phyloP scores from a whole-genome alignment of 176 grass and related monocot species.

The Eragrostis nindensis region DNA sequence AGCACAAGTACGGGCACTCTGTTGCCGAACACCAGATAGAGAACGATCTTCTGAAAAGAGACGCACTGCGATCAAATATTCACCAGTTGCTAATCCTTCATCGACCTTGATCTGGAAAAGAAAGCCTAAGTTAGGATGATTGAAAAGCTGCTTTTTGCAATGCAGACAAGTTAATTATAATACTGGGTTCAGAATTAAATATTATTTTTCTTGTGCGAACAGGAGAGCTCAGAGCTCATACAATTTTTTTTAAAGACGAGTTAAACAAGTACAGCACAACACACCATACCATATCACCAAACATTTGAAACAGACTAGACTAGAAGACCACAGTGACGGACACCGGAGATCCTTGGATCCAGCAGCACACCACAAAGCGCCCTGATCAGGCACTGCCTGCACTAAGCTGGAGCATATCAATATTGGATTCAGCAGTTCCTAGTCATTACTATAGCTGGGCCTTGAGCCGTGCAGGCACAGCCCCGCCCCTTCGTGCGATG shows the following conservation, averaged over 20 bases:
- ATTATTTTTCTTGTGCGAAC: neutral
- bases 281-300: neutral
- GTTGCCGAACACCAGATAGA: conserved; percentile 64
- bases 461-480: too few species aligned
- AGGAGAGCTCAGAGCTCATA: neutral
- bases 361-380: too few species aligned
- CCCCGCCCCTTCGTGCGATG: too few species aligned
- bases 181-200: conserved; percentile 9
- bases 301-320: neutral
- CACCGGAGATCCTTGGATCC: too few species aligned
- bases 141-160: neutral
- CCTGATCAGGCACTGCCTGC: too few species aligned
- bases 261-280: neutral
- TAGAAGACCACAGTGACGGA: neutral
- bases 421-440: neutral
- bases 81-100: conserved; percentile 58
- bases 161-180: conserved; percentile 9
- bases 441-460: too few species aligned
- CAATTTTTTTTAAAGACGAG: neutral
- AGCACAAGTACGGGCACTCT: conserved; percentile 89
- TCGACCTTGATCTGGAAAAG: conserved; percentile 55
- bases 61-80: conserved; percentile 73
- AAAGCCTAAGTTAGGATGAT: conserved; percentile 34
- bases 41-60: conserved; percentile 55
- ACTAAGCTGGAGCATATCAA: neutral